Evolutionary conservation across 805 yeast species (phyloP), one percentile per base, ranked within the genome.

Genomic region (Yamadazyma sp.): DNA sequence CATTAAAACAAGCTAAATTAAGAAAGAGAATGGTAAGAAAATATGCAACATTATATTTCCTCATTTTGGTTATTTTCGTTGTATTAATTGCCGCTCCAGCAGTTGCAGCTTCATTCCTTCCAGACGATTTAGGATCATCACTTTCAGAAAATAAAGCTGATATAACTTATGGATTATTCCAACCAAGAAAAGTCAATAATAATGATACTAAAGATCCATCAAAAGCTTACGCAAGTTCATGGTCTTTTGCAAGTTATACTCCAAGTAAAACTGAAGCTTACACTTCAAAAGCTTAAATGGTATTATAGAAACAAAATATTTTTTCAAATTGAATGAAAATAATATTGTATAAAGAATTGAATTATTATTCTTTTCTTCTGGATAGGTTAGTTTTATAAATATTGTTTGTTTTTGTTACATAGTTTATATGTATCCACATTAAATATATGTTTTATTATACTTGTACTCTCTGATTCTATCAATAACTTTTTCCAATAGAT

Each of bases 21-120:
- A 84, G 98, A 61, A 87, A 84, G 83, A 82, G 98, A 72, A 91
- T 93, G 95, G 95, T 93, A 23, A 81, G 85, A 66, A 88, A 87
- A 68, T 93, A 93, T 73, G 80, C 94, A 44, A 64, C 85, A 8
- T 70, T 94, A 59, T 93, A 81, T 76, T 79, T 86, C 53, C 50
- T 67, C 38, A 68, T 93, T 43, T 66, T 94, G 52, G 57, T 77
- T 31, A 55, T 87, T 41, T 88, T 88, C 52, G 77, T 80, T 46
- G 82, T 75, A 31, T 64, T 91, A 60, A 80, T 93, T 55, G 82
- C 80, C 45, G 97, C 93, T 29, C 98, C 99, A 47, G 96, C 96
- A 23, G 82, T 76, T 45, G 98, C 91, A 18, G 77, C 86, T 30
- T 65, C 75, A 36, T 66, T 73, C 31, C 41, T 73, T 36, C 70